Percentiles rank a stretch among this genome's conserved stretches.
Conservation (phyloP, 1,139 yeast genomes). For the Martiniozyma asiatica region DNA sequence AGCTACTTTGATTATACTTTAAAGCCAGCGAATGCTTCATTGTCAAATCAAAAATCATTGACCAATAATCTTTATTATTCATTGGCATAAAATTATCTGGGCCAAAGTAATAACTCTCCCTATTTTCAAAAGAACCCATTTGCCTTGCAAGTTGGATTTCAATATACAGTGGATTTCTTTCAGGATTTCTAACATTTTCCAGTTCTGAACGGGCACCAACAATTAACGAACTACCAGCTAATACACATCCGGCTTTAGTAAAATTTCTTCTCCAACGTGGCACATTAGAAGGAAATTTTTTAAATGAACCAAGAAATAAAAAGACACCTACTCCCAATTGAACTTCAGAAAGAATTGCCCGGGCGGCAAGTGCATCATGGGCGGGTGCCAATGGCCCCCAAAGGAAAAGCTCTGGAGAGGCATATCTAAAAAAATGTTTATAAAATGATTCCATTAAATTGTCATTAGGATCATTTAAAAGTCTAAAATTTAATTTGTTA, state of each 20-base stretch:
- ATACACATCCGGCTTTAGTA: constrained; percentile 4
- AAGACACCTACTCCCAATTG: constrained; percentile 16
- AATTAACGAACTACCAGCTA: constrained; percentile 7
- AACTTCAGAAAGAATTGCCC: constrained; percentile 14
- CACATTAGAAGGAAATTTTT: constrained; percentile 6
- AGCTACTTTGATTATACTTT: constrained; percentile 9
- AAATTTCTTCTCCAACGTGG: constrained; percentile 4
- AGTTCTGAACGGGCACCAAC: constrained; percentile 8
- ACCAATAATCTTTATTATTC: constrained; percentile 14
- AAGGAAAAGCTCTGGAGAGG: constrained; percentile 17
- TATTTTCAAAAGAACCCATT: constrained; percentile 9
- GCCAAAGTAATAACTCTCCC: constrained; percentile 17
- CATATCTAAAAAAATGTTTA: constrained; percentile 17
- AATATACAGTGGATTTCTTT: constrained; percentile 17
- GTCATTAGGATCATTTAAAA: constrained; percentile 17
- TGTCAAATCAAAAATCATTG: constrained; percentile 12
- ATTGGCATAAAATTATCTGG: constrained; percentile 22
- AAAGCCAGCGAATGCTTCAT: constrained; percentile 11
- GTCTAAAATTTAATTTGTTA: constrained; percentile 9
- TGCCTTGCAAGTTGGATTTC: constrained; percentile 18
- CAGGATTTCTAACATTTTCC: constrained; percentile 7
- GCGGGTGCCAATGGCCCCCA: constrained; percentile 23
- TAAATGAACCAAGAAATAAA: constrained; percentile 10
- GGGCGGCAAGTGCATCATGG: constrained; percentile 17
- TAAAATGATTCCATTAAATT: constrained; percentile 8